A percentile compares a stretch with the other conserved stretches of the same genome.
Evolutionary conservation across 208 protist genomes (phyloP).

Genomic region (Porcisia deanei): DNA sequence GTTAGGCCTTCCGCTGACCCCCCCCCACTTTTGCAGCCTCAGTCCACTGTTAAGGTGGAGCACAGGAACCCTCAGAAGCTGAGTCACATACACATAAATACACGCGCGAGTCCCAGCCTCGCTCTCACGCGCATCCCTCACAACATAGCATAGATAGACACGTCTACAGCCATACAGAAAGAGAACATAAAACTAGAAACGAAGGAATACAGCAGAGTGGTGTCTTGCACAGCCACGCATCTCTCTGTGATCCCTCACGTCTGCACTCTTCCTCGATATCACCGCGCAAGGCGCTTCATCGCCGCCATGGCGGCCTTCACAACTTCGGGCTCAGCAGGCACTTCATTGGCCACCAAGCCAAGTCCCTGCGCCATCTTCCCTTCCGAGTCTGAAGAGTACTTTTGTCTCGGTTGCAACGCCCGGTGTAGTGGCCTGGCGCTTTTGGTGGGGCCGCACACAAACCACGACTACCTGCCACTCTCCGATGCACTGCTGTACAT

Average conservation of each 20-base stretch:
- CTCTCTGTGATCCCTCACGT: not conserved
- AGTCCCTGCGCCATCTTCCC: conserved; percentile 26
- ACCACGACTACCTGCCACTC: conserved; percentile 61
- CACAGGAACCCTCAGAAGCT: not conserved
- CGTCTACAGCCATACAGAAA: not conserved
- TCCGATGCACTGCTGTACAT: conserved; percentile 44
- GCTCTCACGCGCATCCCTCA: not conserved
- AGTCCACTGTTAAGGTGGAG: not conserved
- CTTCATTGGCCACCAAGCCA: not conserved
- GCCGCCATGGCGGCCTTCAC: conserved; percentile 1
- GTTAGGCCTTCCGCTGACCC: not conserved
- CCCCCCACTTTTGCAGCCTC: not conserved
- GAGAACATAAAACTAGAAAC: not conserved
- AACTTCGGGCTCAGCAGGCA: not conserved
- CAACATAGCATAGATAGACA: not conserved
- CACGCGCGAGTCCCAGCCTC: not conserved
- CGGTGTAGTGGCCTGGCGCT: conserved; percentile 52
- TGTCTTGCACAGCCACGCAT: not conserved
- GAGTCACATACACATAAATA: conserved; percentile 2
- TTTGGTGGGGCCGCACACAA: conserved; percentile 71
- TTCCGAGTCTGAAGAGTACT: conserved; percentile 44
- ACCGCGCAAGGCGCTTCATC: not conserved
- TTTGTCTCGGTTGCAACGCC: conserved; percentile 63
- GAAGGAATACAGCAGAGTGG: not conserved
- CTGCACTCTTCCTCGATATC: not conserved